phyloP scores from a whole-genome alignment of 2,329 filamentous ascomycete species.

The Curvularia verruculosa region DNA sequence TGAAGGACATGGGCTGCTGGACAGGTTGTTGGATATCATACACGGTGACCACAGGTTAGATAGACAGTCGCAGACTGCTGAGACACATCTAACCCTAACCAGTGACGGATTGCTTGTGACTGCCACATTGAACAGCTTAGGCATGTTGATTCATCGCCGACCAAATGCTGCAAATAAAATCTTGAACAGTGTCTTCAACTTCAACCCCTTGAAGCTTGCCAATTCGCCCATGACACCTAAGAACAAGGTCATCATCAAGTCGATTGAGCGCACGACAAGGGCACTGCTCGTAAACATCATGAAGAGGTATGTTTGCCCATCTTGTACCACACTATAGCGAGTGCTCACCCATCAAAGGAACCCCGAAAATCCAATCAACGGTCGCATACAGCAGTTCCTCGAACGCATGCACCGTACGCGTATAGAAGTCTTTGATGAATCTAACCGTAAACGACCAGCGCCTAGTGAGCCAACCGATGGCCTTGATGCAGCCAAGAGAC shows the following conservation, averaged over 20 bases:
- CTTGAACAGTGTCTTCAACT: slow-evolving; percentile 81
- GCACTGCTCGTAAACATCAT: slow-evolving; percentile 82
- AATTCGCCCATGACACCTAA: slow-evolving; percentile 78
- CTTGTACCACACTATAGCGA: neutral
- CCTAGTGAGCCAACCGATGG: slow-evolving; percentile 73
- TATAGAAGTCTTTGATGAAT: slow-evolving; percentile 79
- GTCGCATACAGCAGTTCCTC: slow-evolving; percentile 84
- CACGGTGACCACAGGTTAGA: slow-evolving; percentile 84
- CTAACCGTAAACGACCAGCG: slow-evolving; percentile 75
- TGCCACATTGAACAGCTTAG: slow-evolving; percentile 87
- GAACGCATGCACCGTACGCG: slow-evolving; percentile 81
- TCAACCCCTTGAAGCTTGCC: slow-evolving; percentile 86
- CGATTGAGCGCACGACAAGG: slow-evolving; percentile 92
- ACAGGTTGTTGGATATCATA: slow-evolving; percentile 82
- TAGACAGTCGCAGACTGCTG: slow-evolving; percentile 18
- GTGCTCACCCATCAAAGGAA: slow-evolving; percentile 62
- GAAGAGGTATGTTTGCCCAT: slow-evolving; percentile 65
- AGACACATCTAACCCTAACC: slow-evolving; percentile 34
- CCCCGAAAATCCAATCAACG: slow-evolving; percentile 74
- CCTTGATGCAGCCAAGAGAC: slow-evolving; percentile 79
- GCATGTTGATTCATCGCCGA: slow-evolving; percentile 80
- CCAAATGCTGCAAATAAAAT: slow-evolving; percentile 85
- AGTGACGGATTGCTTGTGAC: slow-evolving; percentile 90
- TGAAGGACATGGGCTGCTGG: slow-evolving; percentile 87
- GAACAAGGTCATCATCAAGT: slow-evolving; percentile 81